Base-by-base conservation (phyloP, 2,329 filamentous ascomycete genomes). In the Diaporthe sp. region DNA sequence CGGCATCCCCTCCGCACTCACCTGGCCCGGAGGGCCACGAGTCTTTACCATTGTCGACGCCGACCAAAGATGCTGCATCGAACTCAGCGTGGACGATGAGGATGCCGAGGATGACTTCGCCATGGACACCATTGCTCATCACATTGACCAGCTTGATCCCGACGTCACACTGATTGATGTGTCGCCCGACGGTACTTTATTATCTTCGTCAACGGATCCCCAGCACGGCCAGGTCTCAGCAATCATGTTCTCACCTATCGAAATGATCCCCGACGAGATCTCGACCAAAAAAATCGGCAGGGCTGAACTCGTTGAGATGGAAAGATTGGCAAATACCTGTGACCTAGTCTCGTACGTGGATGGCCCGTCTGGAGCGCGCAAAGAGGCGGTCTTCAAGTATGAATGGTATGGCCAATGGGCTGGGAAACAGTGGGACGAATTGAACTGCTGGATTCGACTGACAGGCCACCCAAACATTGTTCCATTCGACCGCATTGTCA, bases 341-440 rank as follows among this genome's bases (percentile, higher is more conserved):
- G 47, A 55, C 9, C 66, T 69, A n/a, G 33, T 69, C 17, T 55
- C 66, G 5, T 69, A 55, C 10, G 30, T 4, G 8, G 30, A 38
- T n/a, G 7, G 12, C 10, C 2, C 22, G 10, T 38, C 47, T 30
- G 22, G 47, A 1, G 9, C 19, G 13, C 22, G 33, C 6, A 28
- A 25, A 12, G 33, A n/a, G 47, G 66, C 66, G 7, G 66, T 69
- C n/a, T 69, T 69, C 33, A 69, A 69, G 12, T 54, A 69, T 4
- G 30, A 69, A 19, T 54, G 33, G 30, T 13, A 55, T 7, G 30
- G 22, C 17, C 12, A 38, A 22, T 50, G 50, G n/a, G 45, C 19
- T 33, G 28, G 33, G 45, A 54, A 15, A 33, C n/a, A 12, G 19
- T 55, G 66, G 66, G 45, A 69, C 33, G 47, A 69, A 22, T 28